Conservation (phyloP, 495 filamentous ascomycete species). For the Friedmanniomyces simplex region DNA sequence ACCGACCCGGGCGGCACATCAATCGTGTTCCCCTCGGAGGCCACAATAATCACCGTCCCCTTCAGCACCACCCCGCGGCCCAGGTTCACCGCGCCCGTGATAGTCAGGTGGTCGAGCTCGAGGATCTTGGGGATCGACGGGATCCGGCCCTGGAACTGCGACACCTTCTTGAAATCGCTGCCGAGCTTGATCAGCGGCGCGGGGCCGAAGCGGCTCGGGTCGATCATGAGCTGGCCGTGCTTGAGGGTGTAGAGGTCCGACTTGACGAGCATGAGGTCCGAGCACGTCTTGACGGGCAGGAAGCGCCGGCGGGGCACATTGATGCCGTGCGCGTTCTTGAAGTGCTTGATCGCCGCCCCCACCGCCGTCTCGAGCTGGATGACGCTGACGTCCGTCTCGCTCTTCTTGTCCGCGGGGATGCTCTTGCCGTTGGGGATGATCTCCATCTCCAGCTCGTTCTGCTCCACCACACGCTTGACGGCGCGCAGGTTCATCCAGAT, state of each 20-base stretch:
- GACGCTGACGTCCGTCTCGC: constrained; percentile 93
- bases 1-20: constrained; percentile 94
- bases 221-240: constrained; percentile 95
- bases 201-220: constrained; percentile 88
- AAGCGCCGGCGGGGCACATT: constrained; percentile 96
- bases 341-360: constrained; percentile 96
- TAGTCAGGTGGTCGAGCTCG: constrained; percentile 94
- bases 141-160: constrained; percentile 97
- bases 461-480: constrained; percentile 97
- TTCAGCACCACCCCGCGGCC: constrained; percentile 91
- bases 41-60: constrained; percentile 99
- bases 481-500: constrained; percentile 98
- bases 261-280: constrained; percentile 99
- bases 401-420: constrained; percentile 98
- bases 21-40: constrained; percentile 94
- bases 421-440: constrained; percentile 99
- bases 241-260: constrained; percentile 99
- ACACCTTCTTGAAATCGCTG: constrained; percentile 99
- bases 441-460: constrained; percentile 97
- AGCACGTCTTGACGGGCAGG: constrained; percentile 99
- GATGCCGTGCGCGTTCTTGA: constrained; percentile 96
- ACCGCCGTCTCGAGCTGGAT: constrained; percentile 98
- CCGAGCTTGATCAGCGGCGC: constrained; percentile 99
- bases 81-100: constrained; percentile 93
- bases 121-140: constrained; percentile 93